Evolutionary conservation across 78 protist species (phyloP).

Genomic region (Acrasis kona): DNA sequence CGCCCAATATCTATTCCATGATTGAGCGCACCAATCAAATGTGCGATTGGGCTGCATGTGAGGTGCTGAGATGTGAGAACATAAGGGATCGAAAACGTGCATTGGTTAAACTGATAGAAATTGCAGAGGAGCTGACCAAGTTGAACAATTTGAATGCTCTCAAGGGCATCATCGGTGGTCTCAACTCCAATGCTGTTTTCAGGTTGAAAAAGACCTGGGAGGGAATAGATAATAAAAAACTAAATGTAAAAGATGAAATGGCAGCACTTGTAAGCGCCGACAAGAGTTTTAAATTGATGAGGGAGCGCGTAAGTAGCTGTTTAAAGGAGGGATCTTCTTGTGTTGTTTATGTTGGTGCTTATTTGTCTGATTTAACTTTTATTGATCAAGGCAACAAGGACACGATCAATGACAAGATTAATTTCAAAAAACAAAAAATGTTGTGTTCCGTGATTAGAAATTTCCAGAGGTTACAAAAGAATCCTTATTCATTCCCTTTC

Average conservation of each 20-base stretch:
- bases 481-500: neutral
- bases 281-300: neutral
- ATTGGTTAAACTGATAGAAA: neutral
- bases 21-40: slow-evolving; percentile 52
- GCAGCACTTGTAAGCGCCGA: slow-evolving; percentile 9
- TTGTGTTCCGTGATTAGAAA: neutral
- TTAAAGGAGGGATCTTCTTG: slow-evolving; percentile 5
- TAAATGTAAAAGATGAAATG: neutral
- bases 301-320: neutral
- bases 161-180: slow-evolving; percentile 42
- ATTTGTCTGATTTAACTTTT: slow-evolving; percentile 14
- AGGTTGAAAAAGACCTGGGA: slow-evolving; percentile 52
- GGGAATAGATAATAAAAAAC: slow-evolving; percentile 4
- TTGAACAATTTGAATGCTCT: slow-evolving; percentile 67
- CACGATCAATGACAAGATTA: neutral
- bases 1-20: slow-evolving; percentile 60
- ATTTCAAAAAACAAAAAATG: slow-evolving; percentile 1
- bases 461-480: slow-evolving; percentile 4
- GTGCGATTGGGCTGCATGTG: slow-evolving; percentile 10
- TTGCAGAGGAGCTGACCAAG: slow-evolving; percentile 40
- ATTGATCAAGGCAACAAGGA: slow-evolving; percentile 19
- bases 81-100: slow-evolving; percentile 7
- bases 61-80: neutral
- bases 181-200: slow-evolving; percentile 51
- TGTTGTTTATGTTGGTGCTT: slow-evolving; percentile 17